phyloP scores from a whole-genome alignment of 2,329 filamentous ascomycete genomes.

The Colletotrichum falcatum region DNA sequence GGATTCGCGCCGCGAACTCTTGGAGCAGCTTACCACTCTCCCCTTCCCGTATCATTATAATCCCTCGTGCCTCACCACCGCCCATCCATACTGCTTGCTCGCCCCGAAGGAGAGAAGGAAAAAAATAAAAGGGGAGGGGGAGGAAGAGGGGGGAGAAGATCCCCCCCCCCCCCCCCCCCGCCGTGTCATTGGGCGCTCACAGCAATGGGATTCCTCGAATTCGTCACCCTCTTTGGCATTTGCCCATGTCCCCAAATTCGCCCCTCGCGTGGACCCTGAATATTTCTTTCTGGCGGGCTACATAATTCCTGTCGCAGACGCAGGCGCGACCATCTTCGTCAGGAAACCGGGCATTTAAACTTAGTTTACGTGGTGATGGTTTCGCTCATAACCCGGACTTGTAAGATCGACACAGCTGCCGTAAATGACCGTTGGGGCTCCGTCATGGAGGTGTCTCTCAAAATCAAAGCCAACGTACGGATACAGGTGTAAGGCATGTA shows the following conservation, averaged over 20 bases:
- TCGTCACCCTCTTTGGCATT: slow-evolving; percentile 19
- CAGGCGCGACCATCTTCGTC: slow-evolving; percentile 4
- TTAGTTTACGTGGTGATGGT: background rate
- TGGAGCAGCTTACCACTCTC: slow-evolving; percentile 7
- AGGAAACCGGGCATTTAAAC: background rate
- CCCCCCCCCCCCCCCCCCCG: slow-evolving; percentile 7
- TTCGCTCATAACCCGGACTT: slow-evolving; percentile 8
- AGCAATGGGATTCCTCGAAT: slow-evolving; percentile 22
- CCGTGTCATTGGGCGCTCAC: slow-evolving; percentile 11
- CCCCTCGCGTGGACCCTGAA: slow-evolving; percentile 26
- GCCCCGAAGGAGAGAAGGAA: too few relatives aligned
- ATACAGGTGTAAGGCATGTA: too few relatives aligned
- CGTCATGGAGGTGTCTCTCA: slow-evolving; percentile 8
- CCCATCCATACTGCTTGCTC: background rate
- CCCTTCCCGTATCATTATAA: background rate
- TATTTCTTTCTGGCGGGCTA: background rate
- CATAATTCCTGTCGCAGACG: background rate
- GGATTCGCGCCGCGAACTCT: slow-evolving; percentile 12
- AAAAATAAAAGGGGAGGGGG: background rate
- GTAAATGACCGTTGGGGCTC: background rate
- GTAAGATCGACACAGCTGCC: slow-evolving; percentile 10
- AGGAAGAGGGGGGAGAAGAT: too few relatives aligned
- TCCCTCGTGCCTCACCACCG: background rate
- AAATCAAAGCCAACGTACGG: slow-evolving; percentile 5
- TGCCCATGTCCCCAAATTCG: slow-evolving; percentile 17